Conservation (phyloP, 768 basidiomycete genomes). For the Termitomyces sp. region DNA sequence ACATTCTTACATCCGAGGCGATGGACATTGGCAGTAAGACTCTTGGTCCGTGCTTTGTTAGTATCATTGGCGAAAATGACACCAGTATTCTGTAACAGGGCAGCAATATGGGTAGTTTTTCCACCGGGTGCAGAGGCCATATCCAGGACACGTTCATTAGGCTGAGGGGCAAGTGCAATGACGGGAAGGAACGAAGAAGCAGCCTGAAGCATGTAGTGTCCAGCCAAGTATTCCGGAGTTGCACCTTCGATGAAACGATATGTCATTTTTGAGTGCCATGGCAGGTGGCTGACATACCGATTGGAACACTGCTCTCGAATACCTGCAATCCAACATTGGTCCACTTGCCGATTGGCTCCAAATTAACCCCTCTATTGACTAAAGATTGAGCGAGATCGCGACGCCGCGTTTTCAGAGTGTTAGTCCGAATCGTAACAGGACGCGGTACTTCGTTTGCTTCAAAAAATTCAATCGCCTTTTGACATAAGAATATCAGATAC, state of each 20-base stretch:
- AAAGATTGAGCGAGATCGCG: conserved; percentile 92
- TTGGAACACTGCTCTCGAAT: conserved; percentile 93
- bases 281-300: conserved; percentile 45
- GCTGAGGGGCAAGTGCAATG: conserved; percentile 89
- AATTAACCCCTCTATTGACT: conserved; percentile 92
- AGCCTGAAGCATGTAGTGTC: conserved; percentile 99
- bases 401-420: conserved; percentile 89
- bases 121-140: conserved; percentile 99
- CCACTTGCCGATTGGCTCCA: conserved; percentile 99
- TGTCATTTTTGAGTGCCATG: neutral
- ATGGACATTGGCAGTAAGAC: conserved; percentile 93
- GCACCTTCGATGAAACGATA: conserved; percentile 47
- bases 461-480: conserved; percentile 96
- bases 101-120: conserved; percentile 97
- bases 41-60: conserved; percentile 92
- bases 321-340: conserved; percentile 98
- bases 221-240: conserved; percentile 97
- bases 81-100: conserved; percentile 96
- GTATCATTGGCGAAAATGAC: conserved; percentile 96
- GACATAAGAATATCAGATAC: conserved; percentile 5
- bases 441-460: conserved; percentile 95
- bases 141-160: conserved; percentile 90
- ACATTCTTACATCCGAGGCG: conserved; percentile 98
- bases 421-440: conserved; percentile 97
- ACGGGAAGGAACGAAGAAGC: conserved; percentile 99